A percentile compares a stretch with the other conserved stretches of the same genome.
These are phyloP conservation scores for Cinchona pubescens DNA, from an alignment of 257 asterid species.

Conservation along the genomic window DNA sequence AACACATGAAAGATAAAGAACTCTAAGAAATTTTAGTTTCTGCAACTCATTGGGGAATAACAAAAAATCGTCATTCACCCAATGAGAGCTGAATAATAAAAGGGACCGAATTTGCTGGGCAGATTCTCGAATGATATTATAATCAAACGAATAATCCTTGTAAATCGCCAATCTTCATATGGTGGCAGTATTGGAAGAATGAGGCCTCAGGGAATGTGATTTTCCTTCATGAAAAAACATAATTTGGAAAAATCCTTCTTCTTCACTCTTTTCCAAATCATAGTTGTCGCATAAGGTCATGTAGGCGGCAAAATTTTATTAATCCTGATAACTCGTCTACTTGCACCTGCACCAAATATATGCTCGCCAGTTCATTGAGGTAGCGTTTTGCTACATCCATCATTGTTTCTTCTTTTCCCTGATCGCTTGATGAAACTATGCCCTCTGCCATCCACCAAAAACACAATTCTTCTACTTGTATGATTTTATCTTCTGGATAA, in stretches of 20 bases:
- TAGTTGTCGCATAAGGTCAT: background rate
- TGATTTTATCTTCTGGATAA: too few relatives aligned
- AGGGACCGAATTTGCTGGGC: too few relatives aligned
- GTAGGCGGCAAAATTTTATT: background rate
- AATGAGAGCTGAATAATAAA: too few relatives aligned
- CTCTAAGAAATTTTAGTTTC: constrained; percentile 4
- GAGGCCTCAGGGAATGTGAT: too few relatives aligned
- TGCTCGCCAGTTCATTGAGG: background rate
- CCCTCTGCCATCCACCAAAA: background rate
- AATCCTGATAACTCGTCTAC: background rate
- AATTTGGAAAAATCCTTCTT: background rate
- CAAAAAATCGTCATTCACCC: too few relatives aligned
- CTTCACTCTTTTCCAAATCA: background rate
- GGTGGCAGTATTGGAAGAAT: too few relatives aligned
- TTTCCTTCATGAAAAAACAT: background rate
- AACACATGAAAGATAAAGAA: background rate
- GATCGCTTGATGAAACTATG: background rate
- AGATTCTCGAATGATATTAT: too few relatives aligned
- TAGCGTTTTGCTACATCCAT: background rate
- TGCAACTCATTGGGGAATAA: too few relatives aligned
- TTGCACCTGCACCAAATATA: background rate
- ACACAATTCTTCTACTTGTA: too few relatives aligned
- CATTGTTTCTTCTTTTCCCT: background rate
- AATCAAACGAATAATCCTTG: too few relatives aligned
- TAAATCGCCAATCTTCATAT: too few relatives aligned